Evolutionary conservation across 768 basidiomycete species (phyloP), one percentile per base, ranked within the genome.

Genomic region (Pleurotus pulmonarius): DNA sequence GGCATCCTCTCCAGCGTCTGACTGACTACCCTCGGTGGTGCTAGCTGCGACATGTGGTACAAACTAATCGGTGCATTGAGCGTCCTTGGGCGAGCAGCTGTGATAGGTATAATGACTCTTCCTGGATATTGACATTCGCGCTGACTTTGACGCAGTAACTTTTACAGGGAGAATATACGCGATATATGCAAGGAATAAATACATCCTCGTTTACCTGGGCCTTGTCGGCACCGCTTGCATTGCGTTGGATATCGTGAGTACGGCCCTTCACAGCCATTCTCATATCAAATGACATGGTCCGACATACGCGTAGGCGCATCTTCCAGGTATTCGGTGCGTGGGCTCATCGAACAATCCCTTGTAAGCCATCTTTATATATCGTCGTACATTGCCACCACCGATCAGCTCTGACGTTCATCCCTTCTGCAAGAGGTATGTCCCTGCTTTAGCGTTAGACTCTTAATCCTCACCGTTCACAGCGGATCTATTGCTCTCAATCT

Each of bases 31-130:
- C 3, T 12, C 16, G 11, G 12, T 13, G 12, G 45, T 7, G 13
- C 7, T 29, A 69, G 70, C 48, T 71, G 70, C 54, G 55, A 66
- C 39, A 53, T 60, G 9, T 65, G 63, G 56, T 70, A 69, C 51
- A 60, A 63, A 25, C 53, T 70, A 29, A 61, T 65, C 38, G 61
- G 63, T 25, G 64, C 64, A 5, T 54, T 70, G 24, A 70, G 70
- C 47, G 67, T 72, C 4, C 26, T 68, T 11, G 70, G 69, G 7
- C 49, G 70, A 13, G 59, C 65, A 1, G 67, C 65, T 7, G 58
- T 72, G 12, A 60, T 72, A 43, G 49, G 70, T 69, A 29, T 20
- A 18, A 18, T 13, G 15, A 11, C 13, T 25, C 12, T 51, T 13
- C 44, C 49, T 2, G 38, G 26, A 5, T 26, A 11, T 47, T 11